Evolutionary conservation across 2,329 filamentous ascomycete genomes (phyloP), one percentile per base, ranked within the genome.

Genomic region (Cercospora sojina): DNA sequence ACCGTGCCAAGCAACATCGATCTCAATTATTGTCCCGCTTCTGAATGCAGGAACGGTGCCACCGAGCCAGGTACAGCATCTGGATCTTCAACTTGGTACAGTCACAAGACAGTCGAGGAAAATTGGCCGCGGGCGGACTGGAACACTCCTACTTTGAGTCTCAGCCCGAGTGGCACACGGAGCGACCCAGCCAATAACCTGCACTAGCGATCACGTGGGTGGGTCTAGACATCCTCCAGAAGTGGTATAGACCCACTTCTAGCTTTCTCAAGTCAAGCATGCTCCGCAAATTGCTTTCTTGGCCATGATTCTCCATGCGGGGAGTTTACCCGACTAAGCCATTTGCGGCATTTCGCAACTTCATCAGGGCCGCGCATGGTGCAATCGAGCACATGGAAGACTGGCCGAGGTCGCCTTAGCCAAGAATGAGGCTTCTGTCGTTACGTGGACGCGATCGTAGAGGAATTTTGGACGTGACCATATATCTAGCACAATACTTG

Each of bases 181-280:
- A 55, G 43, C 60, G 60, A 62, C n/a, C 23, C 47, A 55, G 47
- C 60, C 60, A 62, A 62, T 62, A 9, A 8, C 3, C n/a, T 31
- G 16, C 29, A n/a, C 12, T 49, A 29, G 8, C 10, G n/a, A 27
- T 65, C 62, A 59, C 38, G 62, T 59, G 62, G 9, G 38, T 32
- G 55, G 51, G 18, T 32, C 57, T 61, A 65, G 47, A 57, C 49
- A 49, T n/a, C 6, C 55, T 16, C 47, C 59, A 61, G 31, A 18
- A 10, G 18, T 60, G 63, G 63, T 65, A 65, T 63, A 59, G 64
- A 59, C 55, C 53, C 51, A 43, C 53, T 18, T 20, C 53, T 25
- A 49, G 35, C 55, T 59, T 51, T 29, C 31, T 25, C n/a, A 59
- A 59, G 43, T 47, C 31, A 43, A 31, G 55, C 43, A 60, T 61